Base-by-base conservation (phyloP, 2,329 filamentous ascomycete species). In the Ascochyta rabiei region DNA sequence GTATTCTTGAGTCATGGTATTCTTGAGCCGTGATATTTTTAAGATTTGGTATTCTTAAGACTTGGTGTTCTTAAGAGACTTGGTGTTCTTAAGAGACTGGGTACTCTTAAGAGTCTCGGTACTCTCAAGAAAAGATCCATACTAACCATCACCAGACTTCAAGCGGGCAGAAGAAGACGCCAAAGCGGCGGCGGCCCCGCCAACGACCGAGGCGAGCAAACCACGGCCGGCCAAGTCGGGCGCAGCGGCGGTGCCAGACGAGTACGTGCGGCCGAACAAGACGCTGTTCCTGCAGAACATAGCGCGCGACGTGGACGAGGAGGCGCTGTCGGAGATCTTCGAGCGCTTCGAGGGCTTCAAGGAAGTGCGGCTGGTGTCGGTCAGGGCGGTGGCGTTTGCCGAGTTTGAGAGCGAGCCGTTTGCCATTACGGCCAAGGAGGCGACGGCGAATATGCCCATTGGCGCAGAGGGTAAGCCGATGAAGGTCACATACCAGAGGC, bases 201-300 rank as follows among this genome's bases (percentile, higher is more conserved):
- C 81, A 38, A 76, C 80, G 9, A 72, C 82, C 16, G 70, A 75
- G 47, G 19, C 31, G 6, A 12, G 6, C 18, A 78, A 77, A 37
- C 68, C 78, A n/a, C 85, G 89, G 43, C 86, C 89, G 0, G 79
- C 84, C 80, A 82, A 87, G 15, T 82, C 84, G n/a, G 90, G 90
- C 30, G 82, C 86, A 1, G 83, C 89, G 10, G 88, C 92, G 50
- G 88, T 98, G 16, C 92, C 93, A n/a, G 95, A 98, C 83, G 95
- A 99, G 78, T 98, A 96, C 76, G 85, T 98, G 4, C 93, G 93
- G 4, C 93, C 95, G 31, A 98, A 98, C 84, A 97, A 96, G 80
- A 96, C 92, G 63, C 84, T 99, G 31, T 96, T 98, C 79, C 81
- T 98, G 57, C 91, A 96, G 79, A 93, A 98, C 68, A 78, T 99